Evolutionary conservation across 129 eudicot species (phyloP).

Genomic region (sunflower (Helianthus annuus)): DNA sequence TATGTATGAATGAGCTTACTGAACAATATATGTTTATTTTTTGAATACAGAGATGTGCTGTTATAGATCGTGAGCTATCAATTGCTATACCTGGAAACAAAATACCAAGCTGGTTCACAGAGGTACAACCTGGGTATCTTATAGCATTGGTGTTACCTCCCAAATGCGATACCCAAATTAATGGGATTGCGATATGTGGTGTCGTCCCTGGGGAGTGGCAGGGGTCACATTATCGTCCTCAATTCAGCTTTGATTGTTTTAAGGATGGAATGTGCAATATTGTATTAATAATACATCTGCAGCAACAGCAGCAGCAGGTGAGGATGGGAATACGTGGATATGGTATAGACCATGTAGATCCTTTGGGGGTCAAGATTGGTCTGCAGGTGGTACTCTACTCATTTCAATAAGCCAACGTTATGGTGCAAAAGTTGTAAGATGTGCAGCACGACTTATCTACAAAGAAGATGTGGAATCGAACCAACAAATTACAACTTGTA

Average conservation of each 20-base stretch:
- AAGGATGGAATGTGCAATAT: constrained; percentile 1
- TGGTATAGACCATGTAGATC: neutral
- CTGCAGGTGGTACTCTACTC: neutral
- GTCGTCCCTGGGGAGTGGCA: neutral
- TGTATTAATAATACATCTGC: too few species aligned
- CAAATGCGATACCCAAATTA: neutral
- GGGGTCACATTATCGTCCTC: neutral
- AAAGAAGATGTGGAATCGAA: neutral
- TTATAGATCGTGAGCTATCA: neutral
- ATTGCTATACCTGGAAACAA: neutral
- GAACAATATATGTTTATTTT: neutral
- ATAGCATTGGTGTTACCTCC: constrained; percentile 4
- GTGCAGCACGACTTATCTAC: neutral
- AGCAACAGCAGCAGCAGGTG: neutral
- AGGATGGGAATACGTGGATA: neutral
- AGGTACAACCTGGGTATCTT: neutral
- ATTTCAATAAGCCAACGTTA: neutral
- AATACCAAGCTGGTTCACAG: constrained; percentile 15
- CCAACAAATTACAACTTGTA: neutral
- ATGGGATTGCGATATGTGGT: neutral
- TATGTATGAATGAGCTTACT: too few species aligned
- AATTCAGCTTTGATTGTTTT: too few species aligned
- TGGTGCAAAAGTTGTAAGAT: neutral
- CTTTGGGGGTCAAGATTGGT: neutral
- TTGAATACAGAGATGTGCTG: constrained; percentile 11